Percentiles rank a stretch among this genome's conserved stretches.
Evolutionary conservation across 176 grass and related monocot species (phyloP).

Genomic region (Aegilops tauschii): DNA sequence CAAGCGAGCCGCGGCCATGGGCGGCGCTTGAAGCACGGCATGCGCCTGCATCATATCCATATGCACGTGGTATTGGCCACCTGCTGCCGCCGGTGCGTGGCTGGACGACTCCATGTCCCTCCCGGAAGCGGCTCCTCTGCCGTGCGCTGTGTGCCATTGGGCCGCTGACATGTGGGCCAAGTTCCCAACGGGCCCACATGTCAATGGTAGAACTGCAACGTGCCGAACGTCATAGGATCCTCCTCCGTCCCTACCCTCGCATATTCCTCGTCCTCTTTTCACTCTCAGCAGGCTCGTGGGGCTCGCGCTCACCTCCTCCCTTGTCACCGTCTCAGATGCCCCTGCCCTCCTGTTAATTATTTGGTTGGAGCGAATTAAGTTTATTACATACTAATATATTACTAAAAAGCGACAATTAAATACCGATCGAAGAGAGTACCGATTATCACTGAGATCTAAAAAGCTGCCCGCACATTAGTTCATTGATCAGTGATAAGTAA

Average conservation of each 20-base stretch:
- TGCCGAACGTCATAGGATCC: no score
- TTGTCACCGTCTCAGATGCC: background rate
- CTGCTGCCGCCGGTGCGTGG: background rate
- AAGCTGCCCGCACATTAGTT: no score
- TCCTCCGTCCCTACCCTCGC: background rate
- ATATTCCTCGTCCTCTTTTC: slow-evolving; percentile 25
- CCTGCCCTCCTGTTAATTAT: background rate
- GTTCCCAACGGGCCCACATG: no score
- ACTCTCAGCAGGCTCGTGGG: slow-evolving; percentile 27
- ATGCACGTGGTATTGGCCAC: slow-evolving; percentile 21
- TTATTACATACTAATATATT: background rate
- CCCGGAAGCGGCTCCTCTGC: no score
- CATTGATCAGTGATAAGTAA: no score
- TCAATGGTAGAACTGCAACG: no score
- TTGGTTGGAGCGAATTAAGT: background rate
- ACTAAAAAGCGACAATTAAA: no score
- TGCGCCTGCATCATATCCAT: slow-evolving; percentile 20
- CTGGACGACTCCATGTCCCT: background rate
- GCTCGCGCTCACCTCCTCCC: slow-evolving; percentile 4
- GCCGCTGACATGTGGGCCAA: no score
- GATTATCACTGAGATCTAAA: no score
- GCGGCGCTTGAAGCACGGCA: background rate
- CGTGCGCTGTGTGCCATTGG: no score
- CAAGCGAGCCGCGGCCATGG: background rate
- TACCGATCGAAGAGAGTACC: no score